Evolutionary conservation across 352 stramenopile genomes (phyloP).

Genomic region (Phytopythium montanum): DNA sequence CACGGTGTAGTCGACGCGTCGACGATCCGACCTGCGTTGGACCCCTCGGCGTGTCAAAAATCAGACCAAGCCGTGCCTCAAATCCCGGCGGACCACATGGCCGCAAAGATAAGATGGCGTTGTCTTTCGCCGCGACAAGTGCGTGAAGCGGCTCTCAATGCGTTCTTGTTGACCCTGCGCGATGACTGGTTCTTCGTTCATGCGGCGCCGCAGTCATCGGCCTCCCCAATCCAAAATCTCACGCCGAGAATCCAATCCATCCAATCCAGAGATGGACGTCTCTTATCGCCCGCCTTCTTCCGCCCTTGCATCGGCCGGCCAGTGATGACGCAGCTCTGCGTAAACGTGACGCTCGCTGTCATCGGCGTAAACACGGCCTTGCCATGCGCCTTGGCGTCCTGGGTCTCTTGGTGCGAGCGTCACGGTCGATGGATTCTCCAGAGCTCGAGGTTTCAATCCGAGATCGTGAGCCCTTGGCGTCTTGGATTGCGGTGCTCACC

Average conservation of each 20-base stretch:
- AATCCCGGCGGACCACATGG: conserved; percentile 4
- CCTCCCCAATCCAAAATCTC: too few relatives aligned
- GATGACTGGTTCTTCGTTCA: too few relatives aligned
- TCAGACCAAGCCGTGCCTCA: background rate
- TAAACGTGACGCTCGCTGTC: background rate
- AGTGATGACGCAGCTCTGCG: background rate
- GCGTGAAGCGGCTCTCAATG: too few relatives aligned
- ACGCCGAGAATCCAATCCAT: too few relatives aligned
- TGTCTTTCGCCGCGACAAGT: background rate
- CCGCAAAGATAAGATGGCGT: background rate
- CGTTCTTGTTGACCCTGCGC: conserved; percentile 1
- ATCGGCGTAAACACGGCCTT: background rate
- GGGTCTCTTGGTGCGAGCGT: background rate
- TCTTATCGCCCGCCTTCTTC: background rate
- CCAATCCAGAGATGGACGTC: too few relatives aligned
- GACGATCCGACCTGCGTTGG: background rate
- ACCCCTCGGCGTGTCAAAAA: background rate
- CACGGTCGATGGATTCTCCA: too few relatives aligned
- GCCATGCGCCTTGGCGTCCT: too few relatives aligned
- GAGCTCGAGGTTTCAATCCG: too few relatives aligned
- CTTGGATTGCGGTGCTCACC: background rate
- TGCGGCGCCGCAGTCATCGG: too few relatives aligned
- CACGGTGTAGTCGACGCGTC: conserved; percentile 4
- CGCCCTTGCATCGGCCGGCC: background rate
- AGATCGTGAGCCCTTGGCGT: too few relatives aligned